Evolutionary conservation across 1,284 basidiomycete species (phyloP).

Genomic region (Clitocybe nebularis): DNA sequence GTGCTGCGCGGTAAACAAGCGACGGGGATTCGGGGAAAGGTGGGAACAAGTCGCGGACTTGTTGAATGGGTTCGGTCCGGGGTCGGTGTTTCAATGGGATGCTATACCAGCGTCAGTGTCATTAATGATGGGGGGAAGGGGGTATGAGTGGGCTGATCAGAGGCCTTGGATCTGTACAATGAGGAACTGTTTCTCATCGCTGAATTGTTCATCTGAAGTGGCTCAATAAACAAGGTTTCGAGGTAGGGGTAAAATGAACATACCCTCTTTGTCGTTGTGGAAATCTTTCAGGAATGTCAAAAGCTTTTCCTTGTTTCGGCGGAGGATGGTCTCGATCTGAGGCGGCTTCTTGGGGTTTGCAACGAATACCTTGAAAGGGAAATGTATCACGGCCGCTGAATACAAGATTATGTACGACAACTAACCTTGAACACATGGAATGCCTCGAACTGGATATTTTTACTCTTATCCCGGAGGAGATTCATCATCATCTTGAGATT

Average conservation of each 20-base stretch:
- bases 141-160: conserved; percentile 29
- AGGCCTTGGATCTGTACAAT: conserved; percentile 85
- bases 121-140: too few species aligned
- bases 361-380: conserved; percentile 77
- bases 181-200: conserved; percentile 95
- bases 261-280: conserved; percentile 97
- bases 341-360: conserved; percentile 99
- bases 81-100: too few species aligned
- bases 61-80: too few species aligned
- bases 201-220: conserved; percentile 85
- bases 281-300: conserved; percentile 88
- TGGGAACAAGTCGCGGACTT: too few species aligned
- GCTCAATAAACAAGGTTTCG: neutral
- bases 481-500: conserved; percentile 99
- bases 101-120: too few species aligned
- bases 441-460: conserved; percentile 99
- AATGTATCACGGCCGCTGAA: too few species aligned
- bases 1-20: too few species aligned
- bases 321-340: conserved; percentile 88
- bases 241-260: conserved; percentile 22
- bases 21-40: too few species aligned
- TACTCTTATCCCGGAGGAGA: conserved; percentile 92
- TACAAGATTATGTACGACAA: too few species aligned
- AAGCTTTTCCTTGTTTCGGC: conserved; percentile 92
- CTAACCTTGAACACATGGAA: conserved; percentile 99